These are phyloP conservation scores for Coemansia sp. DNA, from an alignment of 192 early-diverging fungal genomes.

Conservation along the genomic window DNA sequence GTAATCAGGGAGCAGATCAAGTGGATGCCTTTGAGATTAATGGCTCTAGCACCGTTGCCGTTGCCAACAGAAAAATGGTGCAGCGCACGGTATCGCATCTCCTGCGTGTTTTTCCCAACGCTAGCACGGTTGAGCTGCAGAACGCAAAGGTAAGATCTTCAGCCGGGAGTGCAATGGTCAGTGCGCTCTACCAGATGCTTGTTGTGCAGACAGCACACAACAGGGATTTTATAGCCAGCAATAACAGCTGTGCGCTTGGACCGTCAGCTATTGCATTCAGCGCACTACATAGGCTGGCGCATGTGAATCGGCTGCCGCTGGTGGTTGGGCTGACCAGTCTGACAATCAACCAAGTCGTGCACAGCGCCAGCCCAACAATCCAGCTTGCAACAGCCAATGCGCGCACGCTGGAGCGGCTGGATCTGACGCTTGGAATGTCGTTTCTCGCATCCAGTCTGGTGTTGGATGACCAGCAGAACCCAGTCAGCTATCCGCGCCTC, in stretches of 20 bases:
- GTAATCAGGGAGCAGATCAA: too few species aligned
- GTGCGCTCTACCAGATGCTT: neutral
- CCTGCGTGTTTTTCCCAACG: neutral
- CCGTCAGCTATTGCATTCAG: neutral
- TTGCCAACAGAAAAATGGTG: neutral
- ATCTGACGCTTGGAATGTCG: neutral
- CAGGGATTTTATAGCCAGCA: too few species aligned
- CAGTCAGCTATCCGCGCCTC: conserved; percentile 12
- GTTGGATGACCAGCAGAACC: neutral
- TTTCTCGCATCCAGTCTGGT: neutral
- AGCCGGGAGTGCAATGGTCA: neutral
- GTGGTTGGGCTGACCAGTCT: neutral
- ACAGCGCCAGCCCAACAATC: neutral
- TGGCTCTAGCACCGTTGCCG: neutral
- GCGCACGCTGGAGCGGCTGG: neutral
- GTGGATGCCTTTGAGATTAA: neutral
- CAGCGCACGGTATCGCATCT: neutral
- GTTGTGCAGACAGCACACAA: neutral
- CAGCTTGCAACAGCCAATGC: neutral
- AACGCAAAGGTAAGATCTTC: neutral
- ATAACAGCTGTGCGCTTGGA: neutral
- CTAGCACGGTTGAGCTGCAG: neutral
- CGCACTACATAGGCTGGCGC: neutral
- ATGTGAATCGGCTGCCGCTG: neutral
- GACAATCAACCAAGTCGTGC: neutral